phyloP scores from a whole-genome alignment of 768 basidiomycete genomes.

The Naganishia randhawae region DNA sequence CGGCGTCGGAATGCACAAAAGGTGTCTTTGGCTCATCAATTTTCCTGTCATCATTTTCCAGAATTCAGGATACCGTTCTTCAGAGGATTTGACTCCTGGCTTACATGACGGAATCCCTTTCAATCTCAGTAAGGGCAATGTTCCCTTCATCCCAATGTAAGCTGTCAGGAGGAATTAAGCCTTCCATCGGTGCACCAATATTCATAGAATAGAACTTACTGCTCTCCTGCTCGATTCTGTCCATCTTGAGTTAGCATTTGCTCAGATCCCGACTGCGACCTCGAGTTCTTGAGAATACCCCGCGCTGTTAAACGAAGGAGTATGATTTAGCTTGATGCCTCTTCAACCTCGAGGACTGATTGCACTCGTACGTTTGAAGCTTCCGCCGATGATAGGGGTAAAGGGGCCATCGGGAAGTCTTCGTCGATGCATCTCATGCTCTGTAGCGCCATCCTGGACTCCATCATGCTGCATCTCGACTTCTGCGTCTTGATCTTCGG shows the following conservation, averaged over 20 bases:
- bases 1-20: slow-evolving; percentile 66
- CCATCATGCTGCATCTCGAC: slow-evolving; percentile 17
- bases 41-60: slow-evolving; percentile 55
- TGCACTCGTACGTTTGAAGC: slow-evolving; percentile 15
- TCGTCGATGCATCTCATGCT: slow-evolving; percentile 2
- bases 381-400: slow-evolving; percentile 3
- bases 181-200: background rate
- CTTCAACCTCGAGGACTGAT: background rate
- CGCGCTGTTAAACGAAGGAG: slow-evolving; percentile 9
- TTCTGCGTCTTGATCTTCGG: background rate
- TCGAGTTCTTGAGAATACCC: slow-evolving; percentile 33
- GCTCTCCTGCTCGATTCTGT: slow-evolving; percentile 14
- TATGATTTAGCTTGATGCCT: background rate
- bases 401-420: background rate
- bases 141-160: slow-evolving; percentile 96
- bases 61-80: background rate
- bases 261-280: slow-evolving; percentile 8
- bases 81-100: slow-evolving; percentile 16
- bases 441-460: background rate
- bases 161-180: slow-evolving; percentile 51
- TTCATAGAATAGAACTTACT: slow-evolving; percentile 6
- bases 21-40: slow-evolving; percentile 98
- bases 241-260: slow-evolving; percentile 14
- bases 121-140: slow-evolving; percentile 81
- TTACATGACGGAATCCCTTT: slow-evolving; percentile 87